Evolutionary conservation across 768 basidiomycete species (phyloP), one percentile per base, ranked within the genome.

Genomic region (Grammothele lineata): DNA sequence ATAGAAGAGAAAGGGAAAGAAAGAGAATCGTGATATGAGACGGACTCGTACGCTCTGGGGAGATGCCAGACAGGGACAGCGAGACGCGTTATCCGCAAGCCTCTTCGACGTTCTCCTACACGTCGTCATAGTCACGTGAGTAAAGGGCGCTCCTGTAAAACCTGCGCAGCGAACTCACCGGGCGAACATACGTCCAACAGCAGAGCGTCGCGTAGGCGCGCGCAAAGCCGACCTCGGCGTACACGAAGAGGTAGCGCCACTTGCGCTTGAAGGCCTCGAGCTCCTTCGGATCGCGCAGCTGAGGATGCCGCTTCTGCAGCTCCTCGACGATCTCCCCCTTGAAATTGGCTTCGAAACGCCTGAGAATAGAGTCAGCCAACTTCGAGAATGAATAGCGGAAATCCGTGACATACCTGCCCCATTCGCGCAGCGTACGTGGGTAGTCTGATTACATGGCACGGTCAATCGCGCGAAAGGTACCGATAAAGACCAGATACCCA

Each of bases 321-420:
- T 45, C 32, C n/a, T 42, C 51, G n/a, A 57, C 47, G 21, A 58
- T 21, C 15, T 49, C 42, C 9, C 43, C 30, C 4, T 37, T 45
- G 47, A 54, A 62, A 58, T 60, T 64, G n/a, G 53, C 43, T 17
- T 58, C 50, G 24, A 64, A 45, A 6, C 72, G 62, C 11, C 65
- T 60, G 58, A 5, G 44, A 7, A 14, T 14, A 14, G 27, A 7
- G 27, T 30, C 8, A 30, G 27, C 27, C 27, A 14, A 7, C 27
- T 14, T 7, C 27, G 27, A 30, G 14, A 7, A 7, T 7, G 8
- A 14, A 7, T 7, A 14, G 8, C 8, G 14, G 27, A 7, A 14
- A 7, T 7, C 27, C n/a, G n/a, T n/a, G n/a, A 30, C 38, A 9
- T 43, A 59, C 64, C 69, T 62, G 27, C 64, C 17, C 68, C 68